Conservation (phyloP, 345 rosid species). For the Raphanus sativus region DNA sequence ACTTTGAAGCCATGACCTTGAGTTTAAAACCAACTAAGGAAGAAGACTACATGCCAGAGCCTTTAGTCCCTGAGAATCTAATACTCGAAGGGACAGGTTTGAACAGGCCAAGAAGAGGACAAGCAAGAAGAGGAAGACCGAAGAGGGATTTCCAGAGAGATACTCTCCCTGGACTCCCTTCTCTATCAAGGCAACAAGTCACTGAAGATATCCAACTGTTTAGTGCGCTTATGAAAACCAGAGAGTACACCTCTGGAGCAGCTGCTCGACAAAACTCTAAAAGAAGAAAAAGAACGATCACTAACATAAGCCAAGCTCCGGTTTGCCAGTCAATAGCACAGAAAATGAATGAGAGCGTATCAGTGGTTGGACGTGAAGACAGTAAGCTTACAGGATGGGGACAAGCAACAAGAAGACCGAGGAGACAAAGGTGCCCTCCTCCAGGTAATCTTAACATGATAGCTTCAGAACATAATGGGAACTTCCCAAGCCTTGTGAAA, state of each 20-base stretch:
- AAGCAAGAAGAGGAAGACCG: conserved; percentile 88
- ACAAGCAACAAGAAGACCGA: conserved; percentile 34
- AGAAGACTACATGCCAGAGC: conserved; percentile 74
- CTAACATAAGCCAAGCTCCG: conserved; percentile 30
- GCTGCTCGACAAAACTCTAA: conserved; percentile 30
- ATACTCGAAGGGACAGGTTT: conserved; percentile 49
- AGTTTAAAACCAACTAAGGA: conserved; percentile 44
- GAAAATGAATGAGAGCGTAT: conserved; percentile 16
- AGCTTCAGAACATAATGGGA: conserved; percentile 9
- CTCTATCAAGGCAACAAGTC: conserved; percentile 83
- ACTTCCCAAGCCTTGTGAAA: not conserved
- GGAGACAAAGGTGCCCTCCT: conserved; percentile 37
- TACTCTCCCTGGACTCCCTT: conserved; percentile 80
- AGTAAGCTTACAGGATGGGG: conserved; percentile 36
- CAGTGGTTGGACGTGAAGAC: conserved; percentile 33
- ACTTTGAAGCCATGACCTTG: conserved; percentile 67
- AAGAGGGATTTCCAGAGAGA: conserved; percentile 95
- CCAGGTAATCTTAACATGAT: conserved; percentile 33
- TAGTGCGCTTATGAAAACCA: not conserved
- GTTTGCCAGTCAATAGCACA: conserved; percentile 6
- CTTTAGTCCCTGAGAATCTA: conserved; percentile 61
- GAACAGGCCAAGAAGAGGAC: conserved; percentile 65
- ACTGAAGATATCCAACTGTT: conserved; percentile 60
- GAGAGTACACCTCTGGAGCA: conserved; percentile 26
- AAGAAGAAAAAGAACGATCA: conserved; percentile 21